Percentiles rank a stretch among this genome's conserved stretches.
Evolutionary conservation across 2,329 filamentous ascomycete species (phyloP).

Genomic region (Sporothrix phasma): DNA sequence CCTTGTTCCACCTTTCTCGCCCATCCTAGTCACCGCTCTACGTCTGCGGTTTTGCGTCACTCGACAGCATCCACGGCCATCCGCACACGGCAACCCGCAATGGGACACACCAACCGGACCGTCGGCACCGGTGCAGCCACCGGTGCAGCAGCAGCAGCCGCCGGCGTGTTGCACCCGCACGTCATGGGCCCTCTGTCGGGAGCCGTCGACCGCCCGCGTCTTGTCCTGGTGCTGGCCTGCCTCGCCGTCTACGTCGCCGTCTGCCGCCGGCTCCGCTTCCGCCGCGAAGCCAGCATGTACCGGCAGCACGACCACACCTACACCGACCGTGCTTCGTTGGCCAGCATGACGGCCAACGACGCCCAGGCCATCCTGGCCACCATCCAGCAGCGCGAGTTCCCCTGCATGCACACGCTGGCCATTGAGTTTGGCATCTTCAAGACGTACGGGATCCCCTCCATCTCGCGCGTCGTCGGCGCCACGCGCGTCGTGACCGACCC

Average conservation of each 20-base stretch:
- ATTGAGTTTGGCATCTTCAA: conserved; percentile 34
- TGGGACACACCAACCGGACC: neutral
- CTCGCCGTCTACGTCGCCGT: conserved; percentile 26
- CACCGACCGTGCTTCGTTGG: conserved; percentile 28
- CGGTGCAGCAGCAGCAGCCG: no score
- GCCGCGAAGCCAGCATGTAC: conserved; percentile 25
- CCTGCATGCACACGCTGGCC: conserved; percentile 29
- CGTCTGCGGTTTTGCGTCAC: neutral
- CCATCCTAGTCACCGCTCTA: neutral
- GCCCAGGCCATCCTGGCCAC: conserved; percentile 35
- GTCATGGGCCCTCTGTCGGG: neutral
- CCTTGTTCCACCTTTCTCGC: no score
- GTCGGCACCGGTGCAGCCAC: neutral
- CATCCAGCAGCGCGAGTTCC: conserved; percentile 29
- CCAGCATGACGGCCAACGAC: conserved; percentile 34
- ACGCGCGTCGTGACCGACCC: conserved; percentile 29
- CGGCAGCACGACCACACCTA: conserved; percentile 17
- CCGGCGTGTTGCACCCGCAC: neutral
- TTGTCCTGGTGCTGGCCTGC: neutral
- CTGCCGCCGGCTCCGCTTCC: conserved; percentile 31
- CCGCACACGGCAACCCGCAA: neutral
- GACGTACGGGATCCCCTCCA: conserved; percentile 33
- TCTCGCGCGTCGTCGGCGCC: conserved; percentile 29
- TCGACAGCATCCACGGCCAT: neutral
- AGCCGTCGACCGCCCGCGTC: neutral